phyloP scores from a whole-genome alignment of 768 basidiomycete genomes.

The Nidula microcarpa region DNA sequence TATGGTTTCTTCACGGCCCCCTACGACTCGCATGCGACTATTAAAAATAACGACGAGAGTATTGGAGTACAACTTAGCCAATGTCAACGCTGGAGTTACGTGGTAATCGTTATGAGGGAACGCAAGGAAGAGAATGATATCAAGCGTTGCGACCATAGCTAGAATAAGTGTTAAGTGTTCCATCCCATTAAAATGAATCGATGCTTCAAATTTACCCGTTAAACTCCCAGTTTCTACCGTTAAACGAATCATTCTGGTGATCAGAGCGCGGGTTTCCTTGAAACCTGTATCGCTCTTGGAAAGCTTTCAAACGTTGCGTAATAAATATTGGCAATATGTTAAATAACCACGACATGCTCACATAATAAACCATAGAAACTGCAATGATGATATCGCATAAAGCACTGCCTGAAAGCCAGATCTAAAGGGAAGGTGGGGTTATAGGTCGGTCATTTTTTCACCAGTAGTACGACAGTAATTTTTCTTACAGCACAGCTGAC shows the following conservation, averaged over 20 bases:
- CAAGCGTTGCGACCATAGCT: conserved; percentile 14
- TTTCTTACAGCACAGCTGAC: background rate
- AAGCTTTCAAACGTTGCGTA: background rate
- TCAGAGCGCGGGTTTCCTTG: too few relatives aligned
- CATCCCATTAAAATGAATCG: background rate
- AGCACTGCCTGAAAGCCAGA: conserved; percentile 14
- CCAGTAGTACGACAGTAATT: background rate
- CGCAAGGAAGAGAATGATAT: conserved; percentile 19
- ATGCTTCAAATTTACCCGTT: background rate
- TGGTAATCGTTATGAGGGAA: conserved; percentile 20
- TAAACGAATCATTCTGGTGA: too few relatives aligned
- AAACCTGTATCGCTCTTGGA: too few relatives aligned
- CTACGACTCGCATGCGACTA: conserved; percentile 18
- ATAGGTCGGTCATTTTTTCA: background rate
- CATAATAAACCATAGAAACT: conserved; percentile 19
- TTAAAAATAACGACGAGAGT: conserved; percentile 24
- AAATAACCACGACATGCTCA: conserved; percentile 3
- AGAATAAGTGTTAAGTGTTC: background rate
- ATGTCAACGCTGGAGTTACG: conserved; percentile 15
- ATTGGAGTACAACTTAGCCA: conserved; percentile 26
- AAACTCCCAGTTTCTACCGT: too few relatives aligned
- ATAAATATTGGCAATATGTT: too few relatives aligned
- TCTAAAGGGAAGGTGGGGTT: background rate
- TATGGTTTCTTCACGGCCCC: conserved; percentile 9
- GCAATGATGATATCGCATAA: conserved; percentile 22